phyloP scores from a whole-genome alignment of 2,329 filamentous ascomycete genomes.

The Pseudogymnoascus sp. region DNA sequence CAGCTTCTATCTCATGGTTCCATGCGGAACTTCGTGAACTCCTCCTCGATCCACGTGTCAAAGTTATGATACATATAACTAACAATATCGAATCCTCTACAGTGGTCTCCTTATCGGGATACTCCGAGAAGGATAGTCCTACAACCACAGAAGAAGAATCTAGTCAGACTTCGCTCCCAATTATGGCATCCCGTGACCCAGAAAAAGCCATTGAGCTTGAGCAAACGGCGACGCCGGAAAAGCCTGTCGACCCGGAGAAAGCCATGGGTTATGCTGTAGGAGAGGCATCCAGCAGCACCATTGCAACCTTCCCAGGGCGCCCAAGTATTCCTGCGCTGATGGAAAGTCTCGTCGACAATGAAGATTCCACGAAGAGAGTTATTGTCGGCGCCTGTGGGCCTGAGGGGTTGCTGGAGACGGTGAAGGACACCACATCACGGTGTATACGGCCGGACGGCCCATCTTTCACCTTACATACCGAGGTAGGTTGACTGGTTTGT shows the following conservation, averaged over 20 bases:
- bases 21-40: constrained; percentile 24
- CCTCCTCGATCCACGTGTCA: constrained; percentile 21
- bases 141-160: neutral
- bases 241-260: neutral
- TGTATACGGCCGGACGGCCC: constrained; percentile 37
- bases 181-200: neutral
- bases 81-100: neutral
- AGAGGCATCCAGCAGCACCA: neutral
- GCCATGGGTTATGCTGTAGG: neutral
- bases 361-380: constrained; percentile 30
- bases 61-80: constrained; percentile 26
- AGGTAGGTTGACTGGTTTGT: constrained; percentile 19
- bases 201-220: neutral
- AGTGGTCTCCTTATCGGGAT: neutral
- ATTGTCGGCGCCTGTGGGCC: constrained; percentile 42
- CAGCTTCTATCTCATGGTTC: constrained; percentile 22
- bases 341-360: constrained; percentile 29
- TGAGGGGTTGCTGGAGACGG: constrained; percentile 34
- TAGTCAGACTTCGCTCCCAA: neutral
- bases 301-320: constrained; percentile 27
- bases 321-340: constrained; percentile 35
- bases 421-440: constrained; percentile 37
- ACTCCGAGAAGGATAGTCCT: neutral
- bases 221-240: neutral
- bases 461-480: constrained; percentile 42